These are phyloP conservation scores for Phytophthora kernoviae DNA, from an alignment of 352 stramenopile genomes.

Conservation along the genomic window DNA sequence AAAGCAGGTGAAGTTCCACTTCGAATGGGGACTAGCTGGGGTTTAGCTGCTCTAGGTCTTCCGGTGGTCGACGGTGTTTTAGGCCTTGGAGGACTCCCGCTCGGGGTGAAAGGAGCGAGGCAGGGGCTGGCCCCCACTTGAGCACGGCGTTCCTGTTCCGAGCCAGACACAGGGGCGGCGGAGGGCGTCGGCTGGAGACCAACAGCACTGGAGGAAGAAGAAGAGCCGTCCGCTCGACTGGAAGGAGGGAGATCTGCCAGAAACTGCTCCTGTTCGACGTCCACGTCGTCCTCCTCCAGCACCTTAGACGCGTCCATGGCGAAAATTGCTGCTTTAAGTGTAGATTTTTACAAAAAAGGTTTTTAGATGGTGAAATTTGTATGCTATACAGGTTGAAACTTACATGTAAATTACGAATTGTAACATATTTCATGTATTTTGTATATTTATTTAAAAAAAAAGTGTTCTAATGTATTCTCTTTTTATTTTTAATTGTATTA, in stretches of 20 bases:
- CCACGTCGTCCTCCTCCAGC: conserved; percentile 28
- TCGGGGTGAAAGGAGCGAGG: conserved; percentile 68
- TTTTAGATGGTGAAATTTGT: no score
- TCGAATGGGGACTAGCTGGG: conserved; percentile 62
- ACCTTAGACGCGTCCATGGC: conserved; percentile 28
- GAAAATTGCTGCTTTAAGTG: no score
- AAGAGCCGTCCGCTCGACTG: conserved; percentile 2
- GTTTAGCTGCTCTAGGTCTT: conserved; percentile 37
- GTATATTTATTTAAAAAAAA: no score
- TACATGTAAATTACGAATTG: no score
- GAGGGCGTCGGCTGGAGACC: conserved; percentile 32
- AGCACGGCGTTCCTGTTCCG: conserved; percentile 57
- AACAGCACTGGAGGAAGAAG: background rate
- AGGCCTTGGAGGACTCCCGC: conserved; percentile 54
- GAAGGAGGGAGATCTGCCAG: conserved; percentile 29
- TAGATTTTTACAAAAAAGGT: no score
- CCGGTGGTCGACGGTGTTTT: conserved; percentile 59
- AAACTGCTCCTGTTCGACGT: conserved; percentile 34
- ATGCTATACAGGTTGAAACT: no score
- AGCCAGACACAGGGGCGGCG: conserved; percentile 7
- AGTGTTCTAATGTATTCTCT: no score
- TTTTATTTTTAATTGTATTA: no score
- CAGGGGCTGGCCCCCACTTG: conserved; percentile 72
- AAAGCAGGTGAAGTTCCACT: conserved; percentile 14
- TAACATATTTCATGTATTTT: no score